phyloP scores from a whole-genome alignment of 306 rosid species.

The Cucurbita argyrosperma region DNA sequence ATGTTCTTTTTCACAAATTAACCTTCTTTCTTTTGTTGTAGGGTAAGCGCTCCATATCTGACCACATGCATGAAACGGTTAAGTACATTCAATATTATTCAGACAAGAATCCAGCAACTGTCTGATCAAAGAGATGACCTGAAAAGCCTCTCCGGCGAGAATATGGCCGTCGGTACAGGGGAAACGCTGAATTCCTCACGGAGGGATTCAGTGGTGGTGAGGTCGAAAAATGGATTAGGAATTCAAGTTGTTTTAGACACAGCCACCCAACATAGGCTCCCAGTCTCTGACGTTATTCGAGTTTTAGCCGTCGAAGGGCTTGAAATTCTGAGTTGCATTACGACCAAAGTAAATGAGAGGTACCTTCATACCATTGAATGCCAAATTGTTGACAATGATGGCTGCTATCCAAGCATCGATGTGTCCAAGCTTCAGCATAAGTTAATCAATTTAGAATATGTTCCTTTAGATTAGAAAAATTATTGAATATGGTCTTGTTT shows the following conservation, averaged over 20 bases:
- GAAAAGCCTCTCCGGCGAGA: neutral
- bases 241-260: slow-evolving; percentile 24
- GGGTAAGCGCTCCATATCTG: slow-evolving; percentile 37
- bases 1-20: too few relatives aligned
- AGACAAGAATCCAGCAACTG: slow-evolving; percentile 14
- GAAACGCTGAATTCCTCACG: neutral
- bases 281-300: slow-evolving; percentile 17
- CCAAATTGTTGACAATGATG: neutral
- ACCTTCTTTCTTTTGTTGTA: neutral
- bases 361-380: neutral
- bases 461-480: neutral
- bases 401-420: neutral
- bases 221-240: neutral
- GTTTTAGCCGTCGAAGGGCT: slow-evolving; percentile 21
- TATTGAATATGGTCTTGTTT: too few relatives aligned
- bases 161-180: neutral
- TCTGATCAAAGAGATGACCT: slow-evolving; percentile 18
- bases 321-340: slow-evolving; percentile 11
- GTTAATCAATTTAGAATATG: neutral
- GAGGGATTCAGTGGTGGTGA: neutral
- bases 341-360: neutral
- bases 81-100: slow-evolving; percentile 20
- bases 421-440: neutral
- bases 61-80: slow-evolving; percentile 23
- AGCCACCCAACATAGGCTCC: slow-evolving; percentile 11